Base-by-base conservation (phyloP, 2,329 filamentous ascomycete species). In the Verticillium isaacii region DNA sequence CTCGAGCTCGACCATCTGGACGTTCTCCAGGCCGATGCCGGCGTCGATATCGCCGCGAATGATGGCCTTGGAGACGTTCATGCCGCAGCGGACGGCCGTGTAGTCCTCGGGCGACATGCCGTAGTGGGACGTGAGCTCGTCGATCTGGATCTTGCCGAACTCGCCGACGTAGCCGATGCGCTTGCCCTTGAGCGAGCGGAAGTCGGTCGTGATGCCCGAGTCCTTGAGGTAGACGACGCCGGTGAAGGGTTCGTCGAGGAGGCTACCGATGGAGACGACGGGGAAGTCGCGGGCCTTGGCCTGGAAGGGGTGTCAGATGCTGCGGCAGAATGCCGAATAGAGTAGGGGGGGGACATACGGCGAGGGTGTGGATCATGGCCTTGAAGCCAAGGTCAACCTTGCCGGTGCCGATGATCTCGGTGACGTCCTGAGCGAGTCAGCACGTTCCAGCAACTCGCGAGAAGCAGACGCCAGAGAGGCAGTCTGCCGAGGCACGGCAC, bases 121-220 rank as follows among this genome's bases (percentile, higher is more conserved):
- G 72, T 92, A 92, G 81, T 92, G 85, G 56, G 86, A 86, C 57
- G 89, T 92, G 64, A 93, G 83, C 72, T 93, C 90, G 72, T 93
- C 90, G 67, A 93, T 92, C 77, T 92, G 89, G 72, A 92, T 92
- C 84, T 89, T 93, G 75, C 90, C 90, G 66, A 92, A 92, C 73
- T 92, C 90, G 68, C 89, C 89, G 61, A 92, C 89, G 67, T 92
- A 92, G 72, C 90, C 90, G 72, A 92, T 92, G 29, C 83, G 85
- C 78, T 91, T 92, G 67, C 89, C 89, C 75, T 88, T 89, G 68
- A 93, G 84, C 50, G 88, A 88, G 71, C 81, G 84, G 78, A 93
- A 92, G 78, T 92, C 89, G 56, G 85, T 77, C 34, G 88, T 92
- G 75, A 92, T 92, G 61, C 89, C 89, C 56, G 86, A 89, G 57